Percentiles rank a stretch among this genome's conserved stretches.
phyloP scores from a whole-genome alignment of 2,329 filamentous ascomycete genomes.

The Paecilomyces formosus region DNA sequence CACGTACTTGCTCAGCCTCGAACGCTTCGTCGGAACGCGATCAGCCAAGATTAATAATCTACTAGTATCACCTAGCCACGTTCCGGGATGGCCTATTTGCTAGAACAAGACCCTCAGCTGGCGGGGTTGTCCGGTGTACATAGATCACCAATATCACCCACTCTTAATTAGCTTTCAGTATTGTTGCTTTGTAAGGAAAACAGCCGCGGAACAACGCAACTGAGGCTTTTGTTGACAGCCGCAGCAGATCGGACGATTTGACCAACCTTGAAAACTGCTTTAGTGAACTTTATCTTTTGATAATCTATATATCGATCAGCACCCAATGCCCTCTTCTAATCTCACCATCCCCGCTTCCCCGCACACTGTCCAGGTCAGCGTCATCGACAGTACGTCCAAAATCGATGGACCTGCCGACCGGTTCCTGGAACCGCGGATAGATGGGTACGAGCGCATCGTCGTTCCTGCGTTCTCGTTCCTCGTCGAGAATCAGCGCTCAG shows the following conservation, averaged over 20 bases:
- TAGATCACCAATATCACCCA: neutral
- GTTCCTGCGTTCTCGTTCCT: constrained; percentile 28
- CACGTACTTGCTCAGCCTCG: neutral
- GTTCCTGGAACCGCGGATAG: constrained; percentile 11
- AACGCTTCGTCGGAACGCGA: neutral
- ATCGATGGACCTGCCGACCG: constrained; percentile 14
- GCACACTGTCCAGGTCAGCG: constrained; percentile 21
- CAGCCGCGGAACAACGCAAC: no score
- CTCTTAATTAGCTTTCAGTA: neutral
- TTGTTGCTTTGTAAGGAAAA: neutral
- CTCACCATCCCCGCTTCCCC: constrained; percentile 22
- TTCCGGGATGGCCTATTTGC: neutral
- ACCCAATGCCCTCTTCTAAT: neutral
- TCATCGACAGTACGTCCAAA: constrained; percentile 23
- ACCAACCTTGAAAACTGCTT: neutral
- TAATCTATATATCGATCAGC: neutral
- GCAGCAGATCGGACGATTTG: neutral
- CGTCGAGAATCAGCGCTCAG: constrained; percentile 34
- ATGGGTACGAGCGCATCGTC: neutral
- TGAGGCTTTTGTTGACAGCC: no score
- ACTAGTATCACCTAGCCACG: neutral
- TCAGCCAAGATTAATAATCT: neutral
- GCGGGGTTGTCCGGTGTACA: neutral
- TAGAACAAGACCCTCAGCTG: neutral
- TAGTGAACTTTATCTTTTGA: neutral